Conservation (phyloP, 495 filamentous ascomycete genomes). For the Daldinia vernicosa region DNA sequence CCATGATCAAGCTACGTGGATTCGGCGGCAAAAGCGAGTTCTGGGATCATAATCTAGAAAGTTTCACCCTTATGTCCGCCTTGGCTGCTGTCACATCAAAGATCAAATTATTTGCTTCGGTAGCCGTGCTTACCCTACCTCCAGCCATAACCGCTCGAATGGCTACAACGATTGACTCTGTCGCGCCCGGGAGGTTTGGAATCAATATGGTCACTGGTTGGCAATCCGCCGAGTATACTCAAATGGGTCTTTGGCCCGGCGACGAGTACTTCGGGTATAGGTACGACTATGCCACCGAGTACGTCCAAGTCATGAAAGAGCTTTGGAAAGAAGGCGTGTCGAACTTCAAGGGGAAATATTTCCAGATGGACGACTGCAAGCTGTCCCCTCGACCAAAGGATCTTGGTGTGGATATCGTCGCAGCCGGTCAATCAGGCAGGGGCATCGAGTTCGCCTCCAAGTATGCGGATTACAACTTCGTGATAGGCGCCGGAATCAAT, state of each 20-base stretch:
- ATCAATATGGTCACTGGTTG: conserved; percentile 50
- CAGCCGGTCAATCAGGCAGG: conserved; percentile 41
- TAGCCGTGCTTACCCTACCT: conserved; percentile 45
- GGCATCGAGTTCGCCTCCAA: conserved; percentile 47
- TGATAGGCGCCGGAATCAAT: conserved; percentile 45
- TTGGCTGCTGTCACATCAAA: conserved; percentile 57
- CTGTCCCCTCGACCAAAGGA: conserved; percentile 45
- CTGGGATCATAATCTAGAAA: conserved; percentile 49
- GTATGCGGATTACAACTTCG: conserved; percentile 48
- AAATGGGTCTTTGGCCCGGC: conserved; percentile 51
- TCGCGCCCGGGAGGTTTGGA: conserved; percentile 48
- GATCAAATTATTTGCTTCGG: conserved; percentile 56
- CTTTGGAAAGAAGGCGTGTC: conserved; percentile 46
- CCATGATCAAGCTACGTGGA: conserved; percentile 49
- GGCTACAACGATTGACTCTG: conserved; percentile 46
- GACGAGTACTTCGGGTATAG: conserved; percentile 49
- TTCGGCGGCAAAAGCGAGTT: conserved; percentile 49
- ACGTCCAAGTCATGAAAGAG: conserved; percentile 48
- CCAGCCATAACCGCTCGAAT: conserved; percentile 45
- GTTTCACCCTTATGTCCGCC: conserved; percentile 60
- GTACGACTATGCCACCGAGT: conserved; percentile 50
- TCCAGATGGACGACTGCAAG: conserved; percentile 49
- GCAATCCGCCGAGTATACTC: conserved; percentile 48
- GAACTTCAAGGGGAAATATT: conserved; percentile 49
- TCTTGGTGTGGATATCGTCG: conserved; percentile 40